phyloP scores from a whole-genome alignment of 148 eudicot species.

The Rhododendron simsii region DNA sequence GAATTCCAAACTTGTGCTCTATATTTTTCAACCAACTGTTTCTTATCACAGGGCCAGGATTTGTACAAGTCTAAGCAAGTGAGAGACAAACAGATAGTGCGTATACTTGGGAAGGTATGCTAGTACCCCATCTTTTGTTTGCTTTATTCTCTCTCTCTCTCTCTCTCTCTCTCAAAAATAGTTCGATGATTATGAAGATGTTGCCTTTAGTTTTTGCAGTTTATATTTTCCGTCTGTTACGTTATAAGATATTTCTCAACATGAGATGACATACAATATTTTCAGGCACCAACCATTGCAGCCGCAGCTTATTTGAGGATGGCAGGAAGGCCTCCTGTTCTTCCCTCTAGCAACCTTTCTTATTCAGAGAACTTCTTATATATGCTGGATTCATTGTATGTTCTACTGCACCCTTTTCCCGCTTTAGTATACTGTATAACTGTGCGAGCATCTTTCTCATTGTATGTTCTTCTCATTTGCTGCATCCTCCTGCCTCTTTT shows the following conservation, averaged over 20 bases:
- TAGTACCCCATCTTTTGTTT: neutral
- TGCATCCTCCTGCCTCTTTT: neutral
- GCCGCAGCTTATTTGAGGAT: slow-evolving; percentile 96
- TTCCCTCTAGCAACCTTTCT: slow-evolving; percentile 89
- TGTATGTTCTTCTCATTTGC: slow-evolving; percentile 46
- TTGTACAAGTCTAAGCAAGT: slow-evolving; percentile 91
- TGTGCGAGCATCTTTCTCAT: slow-evolving; percentile 28
- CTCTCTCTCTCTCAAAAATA: neutral
- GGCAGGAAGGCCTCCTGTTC: slow-evolving; percentile 96
- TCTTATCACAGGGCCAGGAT: slow-evolving; percentile 77
- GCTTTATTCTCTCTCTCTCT: neutral
- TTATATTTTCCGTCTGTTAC: neutral
- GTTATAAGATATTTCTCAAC: neutral
- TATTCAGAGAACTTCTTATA: slow-evolving; percentile 94
- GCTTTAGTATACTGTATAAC: neutral
- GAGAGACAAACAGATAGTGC: slow-evolving; percentile 95
- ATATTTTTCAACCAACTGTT: neutral
- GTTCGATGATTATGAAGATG: neutral
- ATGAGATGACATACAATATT: neutral
- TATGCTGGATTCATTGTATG: slow-evolving; percentile 98
- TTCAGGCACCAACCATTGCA: slow-evolving; percentile 93
- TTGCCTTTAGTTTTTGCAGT: neutral
- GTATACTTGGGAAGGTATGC: slow-evolving; percentile 89
- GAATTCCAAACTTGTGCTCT: neutral
- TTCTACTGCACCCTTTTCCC: slow-evolving; percentile 11